These are phyloP conservation scores for Kurtzmaniella cleridarum DNA, from an alignment of 805 yeast genomes.

Conservation along the genomic window DNA sequence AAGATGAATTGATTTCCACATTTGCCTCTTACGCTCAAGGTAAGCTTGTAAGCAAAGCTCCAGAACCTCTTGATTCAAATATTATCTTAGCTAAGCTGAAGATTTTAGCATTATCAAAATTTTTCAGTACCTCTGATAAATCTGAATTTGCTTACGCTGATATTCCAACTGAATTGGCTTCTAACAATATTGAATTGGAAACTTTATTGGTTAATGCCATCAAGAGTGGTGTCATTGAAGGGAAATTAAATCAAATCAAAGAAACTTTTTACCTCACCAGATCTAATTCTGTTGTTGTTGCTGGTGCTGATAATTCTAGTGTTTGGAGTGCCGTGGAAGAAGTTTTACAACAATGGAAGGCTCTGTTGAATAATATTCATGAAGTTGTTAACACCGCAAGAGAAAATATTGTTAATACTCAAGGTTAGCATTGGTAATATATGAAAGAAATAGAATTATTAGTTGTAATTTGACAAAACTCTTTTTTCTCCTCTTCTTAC, in stretches of 20 bases:
- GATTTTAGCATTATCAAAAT: constrained; percentile 36
- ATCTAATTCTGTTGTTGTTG: constrained; percentile 35
- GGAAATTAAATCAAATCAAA: constrained; percentile 40
- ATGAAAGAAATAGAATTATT: not conserved
- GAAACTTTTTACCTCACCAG: constrained; percentile 35
- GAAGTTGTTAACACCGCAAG: constrained; percentile 38
- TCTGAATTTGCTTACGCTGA: constrained; percentile 30
- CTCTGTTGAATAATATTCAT: constrained; percentile 35
- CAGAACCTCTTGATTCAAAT: constrained; percentile 15
- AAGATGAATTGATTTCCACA: constrained; percentile 21
- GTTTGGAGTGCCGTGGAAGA: constrained; percentile 34
- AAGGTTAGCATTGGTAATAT: constrained; percentile 9
- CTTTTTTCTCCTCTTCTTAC: too few relatives aligned
- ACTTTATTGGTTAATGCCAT: constrained; percentile 36
- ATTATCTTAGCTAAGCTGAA: constrained; percentile 30
- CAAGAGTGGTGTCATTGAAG: constrained; percentile 40
- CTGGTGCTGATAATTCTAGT: constrained; percentile 28
- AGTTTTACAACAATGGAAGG: constrained; percentile 34
- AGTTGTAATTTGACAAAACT: too few relatives aligned
- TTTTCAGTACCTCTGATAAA: constrained; percentile 22
- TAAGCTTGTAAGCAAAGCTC: constrained; percentile 19
- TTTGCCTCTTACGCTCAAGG: constrained; percentile 34
- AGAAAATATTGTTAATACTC: constrained; percentile 33
- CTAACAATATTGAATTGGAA: constrained; percentile 30
- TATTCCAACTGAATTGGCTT: constrained; percentile 25